Conservation (phyloP, 768 basidiomycete species). For the Lyophyllum semitale region DNA sequence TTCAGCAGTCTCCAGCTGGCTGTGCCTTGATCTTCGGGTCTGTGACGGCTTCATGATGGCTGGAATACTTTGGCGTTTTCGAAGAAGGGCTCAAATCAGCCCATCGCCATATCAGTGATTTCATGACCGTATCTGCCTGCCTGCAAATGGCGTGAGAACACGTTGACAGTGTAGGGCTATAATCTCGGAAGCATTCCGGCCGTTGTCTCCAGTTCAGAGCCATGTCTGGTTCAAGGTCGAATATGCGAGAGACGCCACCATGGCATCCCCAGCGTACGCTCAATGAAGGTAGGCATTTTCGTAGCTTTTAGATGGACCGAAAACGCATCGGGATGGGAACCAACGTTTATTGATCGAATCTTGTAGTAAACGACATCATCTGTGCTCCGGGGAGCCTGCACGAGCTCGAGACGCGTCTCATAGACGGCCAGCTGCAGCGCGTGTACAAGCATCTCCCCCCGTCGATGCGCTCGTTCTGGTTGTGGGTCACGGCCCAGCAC, state of each 20-base stretch:
- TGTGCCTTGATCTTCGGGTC: too few species aligned
- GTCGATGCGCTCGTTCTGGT: conserved; percentile 51
- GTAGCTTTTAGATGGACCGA: too few species aligned
- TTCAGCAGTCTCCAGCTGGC: too few species aligned
- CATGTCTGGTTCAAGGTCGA: not conserved
- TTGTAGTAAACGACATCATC: conserved; percentile 35
- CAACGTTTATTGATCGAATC: conserved; percentile 27
- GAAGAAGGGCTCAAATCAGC: too few species aligned
- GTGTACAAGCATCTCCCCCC: conserved; percentile 57
- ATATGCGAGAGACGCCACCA: conserved; percentile 3
- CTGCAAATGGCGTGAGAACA: too few species aligned
- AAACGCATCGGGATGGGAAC: conserved; percentile 30
- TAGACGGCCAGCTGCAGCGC: conserved; percentile 46
- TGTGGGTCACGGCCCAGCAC: conserved; percentile 34
- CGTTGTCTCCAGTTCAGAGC: not conserved
- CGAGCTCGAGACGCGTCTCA: conserved; percentile 42
- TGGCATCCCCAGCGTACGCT: conserved; percentile 16
- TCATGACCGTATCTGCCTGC: too few species aligned
- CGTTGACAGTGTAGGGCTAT: too few species aligned
- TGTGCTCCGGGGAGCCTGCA: conserved; percentile 39
- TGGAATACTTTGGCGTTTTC: too few species aligned
- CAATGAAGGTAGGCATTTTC: conserved; percentile 8
- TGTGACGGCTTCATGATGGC: too few species aligned
- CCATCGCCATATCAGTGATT: too few species aligned
- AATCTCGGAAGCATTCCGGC: not conserved